phyloP scores from a whole-genome alignment of 2,329 filamentous ascomycete species.

The Fragosphaeria purpurea region DNA sequence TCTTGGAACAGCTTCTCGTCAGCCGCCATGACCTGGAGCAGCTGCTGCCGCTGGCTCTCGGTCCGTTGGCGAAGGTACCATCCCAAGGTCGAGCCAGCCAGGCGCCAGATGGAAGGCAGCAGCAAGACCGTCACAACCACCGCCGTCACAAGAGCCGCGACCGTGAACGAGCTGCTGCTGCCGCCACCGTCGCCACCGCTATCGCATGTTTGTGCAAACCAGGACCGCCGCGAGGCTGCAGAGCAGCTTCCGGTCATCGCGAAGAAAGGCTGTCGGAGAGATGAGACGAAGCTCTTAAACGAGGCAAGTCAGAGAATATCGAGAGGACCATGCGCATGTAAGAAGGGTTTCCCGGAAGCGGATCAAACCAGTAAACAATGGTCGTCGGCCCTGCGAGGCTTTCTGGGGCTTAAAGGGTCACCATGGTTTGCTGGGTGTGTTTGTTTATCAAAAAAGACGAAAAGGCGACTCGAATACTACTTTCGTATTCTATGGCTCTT shows the following conservation, averaged over 20 bases:
- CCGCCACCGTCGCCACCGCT: not conserved
- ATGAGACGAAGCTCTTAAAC: not conserved
- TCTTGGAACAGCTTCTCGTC: conserved; percentile 31
- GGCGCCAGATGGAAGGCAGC: conserved; percentile 27
- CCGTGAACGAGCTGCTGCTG: not conserved
- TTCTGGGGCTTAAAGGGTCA: not conserved
- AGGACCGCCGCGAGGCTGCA: not conserved
- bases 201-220: not conserved
- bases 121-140: conserved; percentile 21
- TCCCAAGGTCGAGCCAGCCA: conserved; percentile 38
- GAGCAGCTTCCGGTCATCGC: conserved; percentile 1
- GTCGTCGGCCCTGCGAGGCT: not conserved
- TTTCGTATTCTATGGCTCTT: too few relatives aligned
- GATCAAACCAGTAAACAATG: too few relatives aligned
- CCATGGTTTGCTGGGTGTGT: conserved; percentile 1
- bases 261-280: not conserved
- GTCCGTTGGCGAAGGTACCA: conserved; percentile 55
- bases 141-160: conserved; percentile 1
- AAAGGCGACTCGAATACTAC: too few relatives aligned
- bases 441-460: too few relatives aligned
- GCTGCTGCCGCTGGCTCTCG: conserved; percentile 47
- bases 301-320: too few relatives aligned
- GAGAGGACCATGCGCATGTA: too few relatives aligned
- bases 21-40: conserved; percentile 42
- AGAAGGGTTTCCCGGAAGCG: not conserved